A percentile compares a stretch with the other conserved stretches of the same genome.
phyloP scores from a whole-genome alignment of 208 protist species.

The Leishmania tropica region DNA sequence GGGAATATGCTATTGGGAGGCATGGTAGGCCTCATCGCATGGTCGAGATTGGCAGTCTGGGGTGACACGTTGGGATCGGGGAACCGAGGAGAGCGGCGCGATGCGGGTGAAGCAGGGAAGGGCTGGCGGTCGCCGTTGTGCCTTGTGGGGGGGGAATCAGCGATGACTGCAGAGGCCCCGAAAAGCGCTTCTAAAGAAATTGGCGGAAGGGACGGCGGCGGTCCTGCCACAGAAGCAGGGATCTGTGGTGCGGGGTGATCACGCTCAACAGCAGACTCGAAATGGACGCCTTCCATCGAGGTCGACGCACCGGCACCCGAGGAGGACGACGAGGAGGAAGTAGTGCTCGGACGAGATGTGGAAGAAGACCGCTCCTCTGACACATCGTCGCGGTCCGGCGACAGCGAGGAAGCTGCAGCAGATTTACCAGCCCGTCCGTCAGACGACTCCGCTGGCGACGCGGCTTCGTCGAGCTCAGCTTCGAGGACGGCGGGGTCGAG shows the following conservation, averaged over 20 bases:
- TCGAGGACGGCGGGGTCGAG: not conserved
- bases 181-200: constrained; percentile 24
- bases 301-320: not conserved
- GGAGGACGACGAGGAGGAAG: not conserved
- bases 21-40: not conserved
- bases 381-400: not conserved
- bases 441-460: not conserved
- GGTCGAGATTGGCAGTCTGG: not conserved
- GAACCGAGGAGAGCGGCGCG: not conserved
- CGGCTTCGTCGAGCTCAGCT: not conserved
- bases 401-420: not conserved
- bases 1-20: not conserved
- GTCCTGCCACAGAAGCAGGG: not conserved
- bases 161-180: not conserved
- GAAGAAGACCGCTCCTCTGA: constrained; percentile 4
- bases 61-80: not conserved
- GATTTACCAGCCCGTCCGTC: not conserved
- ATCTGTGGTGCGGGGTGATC: not conserved
- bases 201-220: not conserved
- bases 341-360: not conserved
- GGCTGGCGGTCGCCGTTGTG: not conserved
- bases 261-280: not conserved
- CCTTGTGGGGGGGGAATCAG: not conserved
- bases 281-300: not conserved
- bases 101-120: not conserved